These are phyloP conservation scores for Lactarius tabidus DNA, from an alignment of 768 basidiomycete species.

Conservation along the genomic window DNA sequence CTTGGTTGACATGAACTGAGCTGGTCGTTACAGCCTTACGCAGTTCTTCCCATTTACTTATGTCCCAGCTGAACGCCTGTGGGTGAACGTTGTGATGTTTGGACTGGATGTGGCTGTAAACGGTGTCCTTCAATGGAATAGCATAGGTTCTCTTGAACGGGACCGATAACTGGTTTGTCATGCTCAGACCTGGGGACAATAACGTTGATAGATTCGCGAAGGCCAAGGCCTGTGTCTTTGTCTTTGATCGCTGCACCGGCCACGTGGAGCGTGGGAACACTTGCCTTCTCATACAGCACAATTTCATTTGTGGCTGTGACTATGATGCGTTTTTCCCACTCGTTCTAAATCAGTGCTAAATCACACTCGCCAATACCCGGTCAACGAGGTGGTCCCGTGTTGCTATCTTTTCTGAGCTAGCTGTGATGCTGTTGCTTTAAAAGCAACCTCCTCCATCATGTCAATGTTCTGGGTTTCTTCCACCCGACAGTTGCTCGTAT, in stretches of 20 bases:
- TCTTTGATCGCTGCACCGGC: not conserved
- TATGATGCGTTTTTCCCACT: not conserved
- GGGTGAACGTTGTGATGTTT: constrained; percentile 70
- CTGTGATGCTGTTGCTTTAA: not conserved
- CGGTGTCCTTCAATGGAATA: constrained; percentile 49
- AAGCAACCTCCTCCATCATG: constrained; percentile 8
- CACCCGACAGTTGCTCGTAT: not conserved
- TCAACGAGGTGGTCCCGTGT: not conserved
- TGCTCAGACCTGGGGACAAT: constrained; percentile 28
- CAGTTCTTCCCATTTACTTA: constrained; percentile 63
- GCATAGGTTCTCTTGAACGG: constrained; percentile 70
- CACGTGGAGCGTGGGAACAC: not conserved
- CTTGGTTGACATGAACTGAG: constrained; percentile 51
- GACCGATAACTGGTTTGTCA: constrained; percentile 75
- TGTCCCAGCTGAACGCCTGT: constrained; percentile 78
- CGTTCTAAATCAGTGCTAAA: too few species aligned
- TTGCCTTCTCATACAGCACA: not conserved
- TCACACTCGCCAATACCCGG: not conserved
- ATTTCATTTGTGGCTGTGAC: not conserved
- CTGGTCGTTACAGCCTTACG: constrained; percentile 53
- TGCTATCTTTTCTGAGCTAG: not conserved
- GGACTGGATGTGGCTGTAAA: constrained; percentile 61
- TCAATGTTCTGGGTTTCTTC: not conserved
- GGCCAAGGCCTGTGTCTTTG: not conserved
- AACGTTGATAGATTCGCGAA: not conserved